A percentile compares a stretch with the other conserved stretches of the same genome.
phyloP scores from a whole-genome alignment of 2,329 filamentous ascomycete genomes.

The Penicillium sp. region DNA sequence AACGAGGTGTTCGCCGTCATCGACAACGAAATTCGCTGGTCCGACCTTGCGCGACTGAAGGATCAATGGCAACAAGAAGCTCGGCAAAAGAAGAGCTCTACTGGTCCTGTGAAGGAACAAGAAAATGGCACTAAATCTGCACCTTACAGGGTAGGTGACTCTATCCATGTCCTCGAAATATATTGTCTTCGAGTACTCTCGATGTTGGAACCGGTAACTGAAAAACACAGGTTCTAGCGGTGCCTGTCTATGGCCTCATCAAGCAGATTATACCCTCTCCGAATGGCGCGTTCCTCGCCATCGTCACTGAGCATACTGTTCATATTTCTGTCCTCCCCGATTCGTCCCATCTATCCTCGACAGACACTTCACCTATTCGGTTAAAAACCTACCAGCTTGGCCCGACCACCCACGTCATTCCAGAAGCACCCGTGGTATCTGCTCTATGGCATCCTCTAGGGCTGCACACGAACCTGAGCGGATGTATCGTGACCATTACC shows the following conservation, averaged over 20 bases:
- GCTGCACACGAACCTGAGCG: slow-evolving; percentile 62
- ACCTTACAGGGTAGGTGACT: slow-evolving; percentile 29
- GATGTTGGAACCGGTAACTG: neutral
- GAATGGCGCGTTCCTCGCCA: slow-evolving; percentile 75
- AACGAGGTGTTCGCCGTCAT: slow-evolving; percentile 87
- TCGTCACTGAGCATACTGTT: slow-evolving; percentile 83
- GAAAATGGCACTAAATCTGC: slow-evolving; percentile 36
- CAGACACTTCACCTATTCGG: slow-evolving; percentile 69
- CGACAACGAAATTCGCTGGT: slow-evolving; percentile 90
- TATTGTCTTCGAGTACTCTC: neutral
- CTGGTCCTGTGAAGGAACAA: slow-evolving; percentile 20
- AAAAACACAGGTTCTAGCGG: slow-evolving; percentile 65
- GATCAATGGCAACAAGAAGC: slow-evolving; percentile 52
- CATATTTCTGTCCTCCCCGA: slow-evolving; percentile 87
- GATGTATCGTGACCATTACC: slow-evolving; percentile 84
- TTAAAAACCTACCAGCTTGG: slow-evolving; percentile 89
- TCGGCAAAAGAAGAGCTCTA: slow-evolving; percentile 32
- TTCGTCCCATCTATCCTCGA: slow-evolving; percentile 69
- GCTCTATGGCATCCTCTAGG: slow-evolving; percentile 92
- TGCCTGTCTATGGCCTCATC: slow-evolving; percentile 78
- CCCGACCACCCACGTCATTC: slow-evolving; percentile 86
- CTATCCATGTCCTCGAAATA: neutral
- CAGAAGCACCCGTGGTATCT: slow-evolving; percentile 76
- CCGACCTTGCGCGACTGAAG: slow-evolving; percentile 78
- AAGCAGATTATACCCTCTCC: slow-evolving; percentile 84